phyloP scores from a whole-genome alignment of 805 yeast species.

The Kodamaea restingae region DNA sequence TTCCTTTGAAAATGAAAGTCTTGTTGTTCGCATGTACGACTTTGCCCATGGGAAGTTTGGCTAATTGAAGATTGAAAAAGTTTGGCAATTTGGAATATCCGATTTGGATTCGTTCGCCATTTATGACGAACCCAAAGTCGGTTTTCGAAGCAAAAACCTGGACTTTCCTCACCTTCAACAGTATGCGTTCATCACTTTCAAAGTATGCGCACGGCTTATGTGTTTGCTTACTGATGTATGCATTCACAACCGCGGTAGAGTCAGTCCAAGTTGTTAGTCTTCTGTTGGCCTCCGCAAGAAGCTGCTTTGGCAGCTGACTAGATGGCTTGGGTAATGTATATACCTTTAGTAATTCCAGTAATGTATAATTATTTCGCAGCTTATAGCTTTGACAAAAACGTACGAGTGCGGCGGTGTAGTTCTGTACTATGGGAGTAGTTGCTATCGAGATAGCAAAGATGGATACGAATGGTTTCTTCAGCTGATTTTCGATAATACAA shows the following conservation, averaged over 20 bases:
- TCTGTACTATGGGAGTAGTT: background rate
- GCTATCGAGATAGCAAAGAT: background rate
- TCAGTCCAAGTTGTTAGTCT: background rate
- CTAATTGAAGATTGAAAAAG: slow-evolving; percentile 1
- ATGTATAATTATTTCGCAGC: background rate
- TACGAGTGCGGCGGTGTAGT: slow-evolving; percentile 3
- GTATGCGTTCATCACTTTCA: background rate
- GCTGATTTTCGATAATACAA: background rate
- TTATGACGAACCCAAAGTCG: slow-evolving; percentile 3
- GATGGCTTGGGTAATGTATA: slow-evolving; percentile 2
- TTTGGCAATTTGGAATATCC: slow-evolving; percentile 4
- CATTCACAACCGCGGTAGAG: slow-evolving; percentile 3
- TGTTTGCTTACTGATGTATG: slow-evolving; percentile 2
- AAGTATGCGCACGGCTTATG: slow-evolving; percentile 2
- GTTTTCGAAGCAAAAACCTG: slow-evolving; percentile 2
- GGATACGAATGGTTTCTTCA: slow-evolving; percentile 2
- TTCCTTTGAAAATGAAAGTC: background rate
- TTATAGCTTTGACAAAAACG: slow-evolving; percentile 6
- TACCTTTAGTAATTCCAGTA: background rate
- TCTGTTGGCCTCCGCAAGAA: slow-evolving; percentile 1
- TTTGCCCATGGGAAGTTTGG: background rate
- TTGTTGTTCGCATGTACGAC: background rate
- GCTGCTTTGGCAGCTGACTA: slow-evolving; percentile 4
- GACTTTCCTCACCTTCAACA: background rate
- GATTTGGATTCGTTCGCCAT: background rate